A percentile compares a stretch with the other conserved stretches of the same genome.
phyloP scores from a whole-genome alignment of 257 asterid genomes.

The Petunia secreta region DNA sequence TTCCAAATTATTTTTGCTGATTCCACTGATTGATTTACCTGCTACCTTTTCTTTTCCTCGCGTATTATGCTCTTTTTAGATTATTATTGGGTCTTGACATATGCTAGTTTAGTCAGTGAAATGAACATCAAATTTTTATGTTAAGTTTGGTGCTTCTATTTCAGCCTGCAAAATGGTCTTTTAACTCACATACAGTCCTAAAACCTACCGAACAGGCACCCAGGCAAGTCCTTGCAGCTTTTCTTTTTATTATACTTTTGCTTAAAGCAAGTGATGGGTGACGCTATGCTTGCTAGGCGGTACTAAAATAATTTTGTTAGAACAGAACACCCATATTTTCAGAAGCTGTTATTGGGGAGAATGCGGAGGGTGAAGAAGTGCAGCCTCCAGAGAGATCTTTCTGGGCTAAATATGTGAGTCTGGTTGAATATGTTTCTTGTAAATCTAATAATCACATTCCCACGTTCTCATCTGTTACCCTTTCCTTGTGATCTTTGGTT shows the following conservation, averaged over 20 bases:
- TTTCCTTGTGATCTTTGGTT: slow-evolving; percentile 33
- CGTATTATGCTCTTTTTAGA: too few relatives aligned
- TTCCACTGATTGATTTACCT: too few relatives aligned
- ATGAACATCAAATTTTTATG: background rate
- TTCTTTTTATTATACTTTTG: slow-evolving; percentile 20
- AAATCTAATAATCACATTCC: background rate
- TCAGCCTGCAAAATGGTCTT: slow-evolving; percentile 95
- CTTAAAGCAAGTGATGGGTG: slow-evolving; percentile 1
- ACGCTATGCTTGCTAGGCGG: background rate
- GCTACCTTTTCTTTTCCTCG: too few relatives aligned
- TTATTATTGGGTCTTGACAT: too few relatives aligned
- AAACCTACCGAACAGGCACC: slow-evolving; percentile 80
- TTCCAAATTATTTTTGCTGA: too few relatives aligned
- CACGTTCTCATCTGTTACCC: background rate
- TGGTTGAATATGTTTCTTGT: slow-evolving; percentile 23
- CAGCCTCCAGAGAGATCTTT: slow-evolving; percentile 85
- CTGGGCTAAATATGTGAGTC: slow-evolving; percentile 98
- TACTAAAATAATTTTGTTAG: slow-evolving; percentile 29
- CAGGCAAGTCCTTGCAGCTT: slow-evolving; percentile 49
- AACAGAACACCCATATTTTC: slow-evolving; percentile 85
- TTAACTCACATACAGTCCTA: slow-evolving; percentile 84
- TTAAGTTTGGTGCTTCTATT: slow-evolving; percentile 31
- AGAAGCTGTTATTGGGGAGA: slow-evolving; percentile 71
- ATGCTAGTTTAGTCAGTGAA: too few relatives aligned
- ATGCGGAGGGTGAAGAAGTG: slow-evolving; percentile 70